A percentile compares a stretch with the other conserved stretches of the same genome.
Conservation (phyloP, 257 asterid species). For the Petrea volubilis region DNA sequence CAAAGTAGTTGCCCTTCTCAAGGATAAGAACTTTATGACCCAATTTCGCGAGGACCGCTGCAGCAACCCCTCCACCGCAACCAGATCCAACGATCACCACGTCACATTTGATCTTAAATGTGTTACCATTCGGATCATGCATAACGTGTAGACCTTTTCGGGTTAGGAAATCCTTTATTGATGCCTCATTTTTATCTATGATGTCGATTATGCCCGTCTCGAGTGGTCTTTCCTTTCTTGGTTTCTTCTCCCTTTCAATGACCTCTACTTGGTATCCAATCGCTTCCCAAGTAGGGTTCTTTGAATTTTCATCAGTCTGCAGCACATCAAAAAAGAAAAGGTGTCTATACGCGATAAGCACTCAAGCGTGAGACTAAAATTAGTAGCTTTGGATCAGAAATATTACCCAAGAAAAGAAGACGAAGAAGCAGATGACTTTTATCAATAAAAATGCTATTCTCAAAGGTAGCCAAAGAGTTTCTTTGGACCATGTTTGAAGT, state of each 20-base stretch:
- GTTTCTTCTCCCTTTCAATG: constrained; percentile 14
- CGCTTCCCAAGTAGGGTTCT: constrained; percentile 73
- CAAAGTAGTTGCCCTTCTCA: constrained; percentile 87
- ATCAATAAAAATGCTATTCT: constrained; percentile 51
- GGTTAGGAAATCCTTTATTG: constrained; percentile 57
- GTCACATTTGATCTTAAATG: constrained; percentile 60
- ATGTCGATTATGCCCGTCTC: constrained; percentile 73
- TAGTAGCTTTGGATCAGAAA: neutral
- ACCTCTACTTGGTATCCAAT: constrained; percentile 60
- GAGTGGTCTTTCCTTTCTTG: constrained; percentile 56
- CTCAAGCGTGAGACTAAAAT: neutral
- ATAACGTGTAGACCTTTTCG: constrained; percentile 48
- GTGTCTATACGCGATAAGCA: no score
- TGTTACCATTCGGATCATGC: constrained; percentile 37
- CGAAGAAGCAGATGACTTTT: constrained; percentile 46
- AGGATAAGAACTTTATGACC: constrained; percentile 77
- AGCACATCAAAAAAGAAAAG: constrained; percentile 15
- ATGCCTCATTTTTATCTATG: constrained; percentile 39
- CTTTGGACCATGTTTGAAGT: constrained; percentile 71
- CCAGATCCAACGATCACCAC: constrained; percentile 94
- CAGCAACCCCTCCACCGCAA: constrained; percentile 90
- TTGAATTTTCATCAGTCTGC: constrained; percentile 70
- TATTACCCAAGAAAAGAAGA: constrained; percentile 68
- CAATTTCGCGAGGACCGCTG: constrained; percentile 70
- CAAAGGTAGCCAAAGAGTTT: constrained; percentile 49